A percentile compares a stretch with the other conserved stretches of the same genome.
Conservation (phyloP, 2,329 filamentous ascomycete genomes). For the Monilinia fructicola region DNA sequence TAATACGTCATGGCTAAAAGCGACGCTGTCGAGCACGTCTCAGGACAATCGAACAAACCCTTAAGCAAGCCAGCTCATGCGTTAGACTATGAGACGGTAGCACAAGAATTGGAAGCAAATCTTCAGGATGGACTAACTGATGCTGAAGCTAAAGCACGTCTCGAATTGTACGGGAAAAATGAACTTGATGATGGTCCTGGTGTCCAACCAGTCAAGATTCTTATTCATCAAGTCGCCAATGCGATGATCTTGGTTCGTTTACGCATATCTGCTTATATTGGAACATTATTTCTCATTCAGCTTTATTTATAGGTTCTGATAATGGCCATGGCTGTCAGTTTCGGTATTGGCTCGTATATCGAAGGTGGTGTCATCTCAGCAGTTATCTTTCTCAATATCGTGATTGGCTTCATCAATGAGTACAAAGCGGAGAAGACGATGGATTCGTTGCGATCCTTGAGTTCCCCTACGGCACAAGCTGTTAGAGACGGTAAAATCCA, state of each 20-base stretch:
- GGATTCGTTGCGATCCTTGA: constrained; percentile 50
- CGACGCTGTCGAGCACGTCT: constrained; percentile 39
- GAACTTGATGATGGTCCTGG: constrained; percentile 60
- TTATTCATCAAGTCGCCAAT: constrained; percentile 66
- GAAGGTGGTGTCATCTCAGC: constrained; percentile 59
- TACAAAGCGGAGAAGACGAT: constrained; percentile 55
- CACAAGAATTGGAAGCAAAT: constrained; percentile 56
- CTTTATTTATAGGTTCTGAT: constrained; percentile 48
- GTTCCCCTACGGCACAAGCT: constrained; percentile 51
- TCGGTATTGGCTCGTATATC: constrained; percentile 59
- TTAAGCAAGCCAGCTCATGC: constrained; percentile 63
- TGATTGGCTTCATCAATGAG: constrained; percentile 57
- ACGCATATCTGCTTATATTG: background rate
- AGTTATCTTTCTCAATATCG: constrained; percentile 58
- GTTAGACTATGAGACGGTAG: constrained; percentile 53
- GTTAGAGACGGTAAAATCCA: constrained; percentile 51
- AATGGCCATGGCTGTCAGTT: constrained; percentile 57
- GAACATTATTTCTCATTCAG: constrained; percentile 38
- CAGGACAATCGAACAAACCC: constrained; percentile 51
- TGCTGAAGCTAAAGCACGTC: constrained; percentile 53
- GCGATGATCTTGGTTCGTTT: constrained; percentile 60
- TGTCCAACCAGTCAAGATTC: constrained; percentile 62
- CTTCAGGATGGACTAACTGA: constrained; percentile 57
- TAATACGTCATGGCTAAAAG: constrained; percentile 12
- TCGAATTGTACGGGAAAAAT: constrained; percentile 60